Percentiles rank a stretch among this genome's conserved stretches.
These are phyloP conservation scores for Zygoascus tannicola DNA, from an alignment of 805 yeast genomes.

Conservation along the genomic window DNA sequence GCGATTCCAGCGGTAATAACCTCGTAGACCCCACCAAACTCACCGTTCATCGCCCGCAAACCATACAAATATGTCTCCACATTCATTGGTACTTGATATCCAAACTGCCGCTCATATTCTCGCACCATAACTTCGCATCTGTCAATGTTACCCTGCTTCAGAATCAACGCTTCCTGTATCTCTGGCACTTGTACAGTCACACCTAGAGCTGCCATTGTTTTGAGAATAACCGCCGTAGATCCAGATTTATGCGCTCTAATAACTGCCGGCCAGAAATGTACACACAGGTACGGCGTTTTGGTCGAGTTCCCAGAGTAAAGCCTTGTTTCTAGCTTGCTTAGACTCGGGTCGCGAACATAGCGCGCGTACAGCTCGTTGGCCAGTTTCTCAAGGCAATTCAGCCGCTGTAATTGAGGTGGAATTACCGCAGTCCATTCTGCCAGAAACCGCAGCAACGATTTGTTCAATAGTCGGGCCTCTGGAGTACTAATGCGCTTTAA, in stretches of 20 bases:
- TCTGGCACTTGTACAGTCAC: background rate
- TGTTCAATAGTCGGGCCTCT: background rate
- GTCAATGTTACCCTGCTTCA: background rate
- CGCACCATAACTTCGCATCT: background rate
- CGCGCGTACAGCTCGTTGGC: background rate
- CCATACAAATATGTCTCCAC: background rate
- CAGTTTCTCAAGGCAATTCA: background rate
- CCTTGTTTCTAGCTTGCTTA: background rate
- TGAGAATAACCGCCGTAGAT: background rate
- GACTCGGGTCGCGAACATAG: background rate
- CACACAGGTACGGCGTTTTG: background rate
- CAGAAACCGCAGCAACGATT: background rate
- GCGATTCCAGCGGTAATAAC: background rate
- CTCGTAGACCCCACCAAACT: background rate
- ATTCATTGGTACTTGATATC: background rate
- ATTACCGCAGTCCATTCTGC: conserved; percentile 4
- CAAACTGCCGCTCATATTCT: background rate
- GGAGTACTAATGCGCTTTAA: background rate
- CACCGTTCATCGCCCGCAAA: background rate
- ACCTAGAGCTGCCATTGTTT: background rate
- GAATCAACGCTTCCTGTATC: background rate
- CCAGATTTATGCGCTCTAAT: background rate
- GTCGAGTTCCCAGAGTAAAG: background rate
- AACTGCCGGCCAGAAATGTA: background rate
- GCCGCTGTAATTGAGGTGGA: background rate